Conservation (phyloP, 1,139 yeast species). For the Yamadazyma triangularis region DNA sequence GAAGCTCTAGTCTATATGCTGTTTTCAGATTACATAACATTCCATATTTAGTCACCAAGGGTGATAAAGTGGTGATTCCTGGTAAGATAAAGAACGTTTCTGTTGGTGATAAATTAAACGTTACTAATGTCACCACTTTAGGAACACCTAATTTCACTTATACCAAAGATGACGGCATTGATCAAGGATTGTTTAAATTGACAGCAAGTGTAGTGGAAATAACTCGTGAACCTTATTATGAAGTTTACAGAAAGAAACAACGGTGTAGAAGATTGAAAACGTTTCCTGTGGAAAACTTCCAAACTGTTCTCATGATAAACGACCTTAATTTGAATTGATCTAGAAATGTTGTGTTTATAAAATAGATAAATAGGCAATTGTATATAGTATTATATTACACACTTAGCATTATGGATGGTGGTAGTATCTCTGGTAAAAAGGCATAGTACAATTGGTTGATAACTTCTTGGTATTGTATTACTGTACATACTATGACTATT, state of each 20-base stretch:
- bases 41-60: constrained; percentile 86
- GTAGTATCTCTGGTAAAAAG: no score
- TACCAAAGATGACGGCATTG: constrained; percentile 32
- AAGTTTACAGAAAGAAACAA: constrained; percentile 59
- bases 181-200: constrained; percentile 46
- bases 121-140: constrained; percentile 72
- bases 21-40: constrained; percentile 76
- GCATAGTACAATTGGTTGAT: no score
- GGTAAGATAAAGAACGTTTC: constrained; percentile 68
- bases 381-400: no score
- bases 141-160: constrained; percentile 83
- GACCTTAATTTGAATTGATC: constrained; percentile 67
- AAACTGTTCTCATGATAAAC: constrained; percentile 76
- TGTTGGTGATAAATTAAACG: constrained; percentile 72
- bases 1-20: constrained; percentile 61
- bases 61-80: constrained; percentile 79
- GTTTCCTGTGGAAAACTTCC: constrained; percentile 69
- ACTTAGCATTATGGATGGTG: no score
- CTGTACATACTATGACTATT: no score
- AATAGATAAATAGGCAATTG: no score
- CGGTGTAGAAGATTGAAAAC: constrained; percentile 84
- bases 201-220: constrained; percentile 82
- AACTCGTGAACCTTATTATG: constrained; percentile 74
- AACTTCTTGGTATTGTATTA: no score
- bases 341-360: no score